Base-by-base conservation (phyloP, 2,329 filamentous ascomycete species). In the Aspergillus oerlinghausenensis region DNA sequence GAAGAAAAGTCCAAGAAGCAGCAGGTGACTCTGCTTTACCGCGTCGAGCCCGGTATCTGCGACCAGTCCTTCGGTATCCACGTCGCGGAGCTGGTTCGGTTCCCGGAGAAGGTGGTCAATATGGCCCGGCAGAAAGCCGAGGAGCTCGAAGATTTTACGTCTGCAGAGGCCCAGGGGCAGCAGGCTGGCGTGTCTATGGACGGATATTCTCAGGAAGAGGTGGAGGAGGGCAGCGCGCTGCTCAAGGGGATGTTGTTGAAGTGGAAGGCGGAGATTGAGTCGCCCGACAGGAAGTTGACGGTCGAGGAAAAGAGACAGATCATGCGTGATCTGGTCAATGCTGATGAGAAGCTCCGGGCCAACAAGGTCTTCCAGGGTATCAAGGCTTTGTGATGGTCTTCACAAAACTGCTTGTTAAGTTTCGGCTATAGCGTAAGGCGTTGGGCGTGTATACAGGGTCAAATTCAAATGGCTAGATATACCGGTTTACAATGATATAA, bases 81-180 rank as follows among this genome's bases (percentile, higher is more conserved):
- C 75, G 95, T 99, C 14, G 94, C 94, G 0, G 94, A 99, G 77
- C 83, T 99, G 5, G 94, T 99, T 21, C 86, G 92, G 48, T 99
- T 99, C 77, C 94, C 94, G 0, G 88, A 91, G 65, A 99, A 99
- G 77, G 95, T 99, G 17, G 89, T 99, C 59, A 91, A 92, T 62
- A 99, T 99, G 95, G 94, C 94, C n/a, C 96, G 96, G 77, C 85
- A 94, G 65, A 99, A 99, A 79, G 94, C 94, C 0, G 94, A 97
- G 73, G 95, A 99, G 80, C 82, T 99, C 38, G 94, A 99, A 73
- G 94, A 99, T 72, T 99, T 99, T 53, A 75, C 73, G 0, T 68
- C 74, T 10, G 68, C 66, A 0, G 66, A 75, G 1, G 66, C 80
- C 6, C 78, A 80, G 7, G 73, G 82, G 47, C 77, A 84, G 19